Evolutionary conservation across 176 grass and related monocot species (phyloP).

Genomic region (Metroxylon sagu): DNA sequence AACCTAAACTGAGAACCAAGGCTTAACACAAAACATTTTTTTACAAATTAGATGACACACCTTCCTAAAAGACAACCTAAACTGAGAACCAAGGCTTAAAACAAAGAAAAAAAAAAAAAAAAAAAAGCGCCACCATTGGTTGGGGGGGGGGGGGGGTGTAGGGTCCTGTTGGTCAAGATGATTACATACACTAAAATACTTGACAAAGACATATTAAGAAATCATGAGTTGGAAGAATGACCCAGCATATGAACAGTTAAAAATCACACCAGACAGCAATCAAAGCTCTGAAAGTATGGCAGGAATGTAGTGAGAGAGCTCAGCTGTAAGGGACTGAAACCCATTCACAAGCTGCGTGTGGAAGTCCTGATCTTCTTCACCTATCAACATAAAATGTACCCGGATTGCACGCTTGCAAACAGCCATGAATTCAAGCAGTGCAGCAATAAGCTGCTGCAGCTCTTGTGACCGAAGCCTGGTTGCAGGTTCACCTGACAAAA

Average conservation of each 20-base stretch:
- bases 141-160: no score
- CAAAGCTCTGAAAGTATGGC: slow-evolving; percentile 95
- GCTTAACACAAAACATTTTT: no score
- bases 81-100: no score
- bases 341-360: slow-evolving; percentile 98
- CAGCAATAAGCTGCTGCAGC: slow-evolving; percentile 92
- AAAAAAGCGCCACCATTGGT: no score
- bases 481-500: slow-evolving; percentile 93
- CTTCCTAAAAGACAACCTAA: no score
- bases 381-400: slow-evolving; percentile 93
- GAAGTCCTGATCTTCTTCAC: slow-evolving; percentile 97
- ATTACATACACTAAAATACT: no score
- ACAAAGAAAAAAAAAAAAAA: no score
- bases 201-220: neutral
- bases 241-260: slow-evolving; percentile 7
- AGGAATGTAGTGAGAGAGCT: slow-evolving; percentile 95
- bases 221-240: slow-evolving; percentile 5
- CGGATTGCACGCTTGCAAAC: slow-evolving; percentile 97
- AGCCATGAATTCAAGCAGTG: slow-evolving; percentile 97
- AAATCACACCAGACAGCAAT: slow-evolving; percentile 5
- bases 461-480: slow-evolving; percentile 92
- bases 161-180: no score
- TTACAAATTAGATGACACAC: no score
- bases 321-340: slow-evolving; percentile 94
- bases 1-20: no score